A percentile compares a stretch with the other conserved stretches of the same genome.
These are phyloP conservation scores for Cryoendolithus antarcticus DNA, from an alignment of 2,329 filamentous ascomycete genomes.

Conservation along the genomic window DNA sequence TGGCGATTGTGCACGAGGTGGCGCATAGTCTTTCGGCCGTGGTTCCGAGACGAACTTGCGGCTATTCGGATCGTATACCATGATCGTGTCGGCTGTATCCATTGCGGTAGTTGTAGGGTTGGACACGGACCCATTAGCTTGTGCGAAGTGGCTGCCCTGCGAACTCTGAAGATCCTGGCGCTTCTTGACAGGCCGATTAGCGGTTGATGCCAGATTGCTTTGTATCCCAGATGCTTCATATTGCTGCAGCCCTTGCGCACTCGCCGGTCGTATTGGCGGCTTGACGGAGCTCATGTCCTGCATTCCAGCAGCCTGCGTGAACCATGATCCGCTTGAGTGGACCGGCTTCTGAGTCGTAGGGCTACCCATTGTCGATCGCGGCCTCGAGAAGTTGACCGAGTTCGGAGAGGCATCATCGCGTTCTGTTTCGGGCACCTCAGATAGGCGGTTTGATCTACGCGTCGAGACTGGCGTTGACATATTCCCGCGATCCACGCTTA, in stretches of 20 bases:
- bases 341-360: conserved; percentile 4
- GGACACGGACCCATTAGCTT: conserved; percentile 4
- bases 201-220: conserved; percentile 6
- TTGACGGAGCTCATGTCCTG: conserved; percentile 16
- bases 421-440: conserved; percentile 30
- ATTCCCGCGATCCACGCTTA: conserved; percentile 19
- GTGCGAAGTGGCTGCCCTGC: conserved; percentile 7
- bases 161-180: conserved; percentile 1
- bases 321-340: conserved; percentile 35
- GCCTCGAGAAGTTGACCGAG: conserved; percentile 43
- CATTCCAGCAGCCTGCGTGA: conserved; percentile 50
- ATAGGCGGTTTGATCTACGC: conserved; percentile 21
- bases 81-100: conserved; percentile 13
- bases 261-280: not conserved
- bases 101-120: conserved; percentile 1
- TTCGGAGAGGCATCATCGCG: conserved; percentile 24
- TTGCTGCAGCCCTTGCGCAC: not conserved
- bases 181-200: conserved; percentile 10
- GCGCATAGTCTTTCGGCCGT: conserved; percentile 7
- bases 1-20: conserved; percentile 9
- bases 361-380: conserved; percentile 32
- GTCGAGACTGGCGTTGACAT: conserved; percentile 8
- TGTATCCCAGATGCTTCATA: conserved; percentile 2
- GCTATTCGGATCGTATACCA: conserved; percentile 20
- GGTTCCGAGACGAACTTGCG: conserved; percentile 18